Evolutionary conservation across 148 eudicot genomes (phyloP).

Genomic region (Pharnaceum exiguum): DNA sequence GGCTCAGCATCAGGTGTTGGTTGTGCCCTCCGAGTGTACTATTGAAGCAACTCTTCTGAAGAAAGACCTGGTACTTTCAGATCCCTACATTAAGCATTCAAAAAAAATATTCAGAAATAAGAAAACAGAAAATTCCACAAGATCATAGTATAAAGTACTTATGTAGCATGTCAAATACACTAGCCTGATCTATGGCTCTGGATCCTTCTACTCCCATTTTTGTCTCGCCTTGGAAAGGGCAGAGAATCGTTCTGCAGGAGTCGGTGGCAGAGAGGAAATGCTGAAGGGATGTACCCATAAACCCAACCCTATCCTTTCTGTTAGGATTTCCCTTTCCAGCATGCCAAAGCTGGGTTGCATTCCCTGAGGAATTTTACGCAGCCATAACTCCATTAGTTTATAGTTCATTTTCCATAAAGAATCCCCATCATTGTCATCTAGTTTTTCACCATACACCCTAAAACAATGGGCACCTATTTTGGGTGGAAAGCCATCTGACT

Average conservation of each 20-base stretch:
- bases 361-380: conserved; percentile 54
- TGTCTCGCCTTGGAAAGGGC: conserved; percentile 65
- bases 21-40: conserved; percentile 91
- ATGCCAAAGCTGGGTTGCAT: conserved; percentile 62
- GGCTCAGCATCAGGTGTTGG: conserved; percentile 76
- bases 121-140: neutral
- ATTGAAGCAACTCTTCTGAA: conserved; percentile 83
- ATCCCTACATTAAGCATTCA: conserved; percentile 53
- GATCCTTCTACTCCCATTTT: conserved; percentile 96
- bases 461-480: conserved; percentile 63
- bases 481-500: conserved; percentile 65
- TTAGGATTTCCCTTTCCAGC: conserved; percentile 82
- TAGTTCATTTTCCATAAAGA: conserved; percentile 58
- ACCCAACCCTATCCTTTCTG: conserved; percentile 76
- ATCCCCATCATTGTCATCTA: conserved; percentile 20
- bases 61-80: conserved; percentile 88
- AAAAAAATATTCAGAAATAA: neutral
- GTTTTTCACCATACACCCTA: conserved; percentile 42
- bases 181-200: conserved; percentile 86
- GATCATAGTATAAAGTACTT: neutral
- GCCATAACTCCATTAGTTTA: conserved; percentile 66
- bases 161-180: conserved; percentile 1
- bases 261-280: conserved; percentile 68
- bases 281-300: conserved; percentile 65
- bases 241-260: conserved; percentile 79